Percentiles rank a stretch among this genome's conserved stretches.
phyloP scores from a whole-genome alignment of 257 asterid genomes.

The Pogostemon cablin region DNA sequence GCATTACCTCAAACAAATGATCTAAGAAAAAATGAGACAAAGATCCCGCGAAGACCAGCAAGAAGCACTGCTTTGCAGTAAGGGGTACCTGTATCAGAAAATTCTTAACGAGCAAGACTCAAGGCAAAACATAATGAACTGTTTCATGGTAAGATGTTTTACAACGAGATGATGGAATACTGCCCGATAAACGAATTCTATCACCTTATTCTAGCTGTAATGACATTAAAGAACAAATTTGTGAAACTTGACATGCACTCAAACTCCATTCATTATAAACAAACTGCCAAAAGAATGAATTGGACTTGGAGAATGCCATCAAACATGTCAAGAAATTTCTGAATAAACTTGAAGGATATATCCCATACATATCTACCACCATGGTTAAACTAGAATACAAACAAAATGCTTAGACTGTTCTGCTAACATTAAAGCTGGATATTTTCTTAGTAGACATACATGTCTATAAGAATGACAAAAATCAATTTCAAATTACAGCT shows the following conservation, averaged over 20 bases:
- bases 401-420: neutral
- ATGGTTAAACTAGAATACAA: neutral
- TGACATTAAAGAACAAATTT: neutral
- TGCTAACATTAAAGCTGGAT: neutral
- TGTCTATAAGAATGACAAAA: neutral
- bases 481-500: neutral
- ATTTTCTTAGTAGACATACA: neutral
- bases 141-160: neutral
- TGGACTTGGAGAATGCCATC: neutral
- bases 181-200: neutral
- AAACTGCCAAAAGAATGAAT: neutral
- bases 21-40: conserved; percentile 92
- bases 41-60: conserved; percentile 79
- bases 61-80: conserved; percentile 67
- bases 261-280: neutral
- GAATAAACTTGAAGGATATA: neutral
- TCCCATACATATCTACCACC: neutral
- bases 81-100: conserved; percentile 60
- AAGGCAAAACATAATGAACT: neutral
- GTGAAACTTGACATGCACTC: neutral
- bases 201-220: neutral
- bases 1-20: conserved; percentile 80
- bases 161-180: neutral
- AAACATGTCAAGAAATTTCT: neutral
- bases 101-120: conserved; percentile 29